Evolutionary conservation across 1,284 basidiomycete genomes (phyloP).

Genomic region (Fomitopsis betulina): DNA sequence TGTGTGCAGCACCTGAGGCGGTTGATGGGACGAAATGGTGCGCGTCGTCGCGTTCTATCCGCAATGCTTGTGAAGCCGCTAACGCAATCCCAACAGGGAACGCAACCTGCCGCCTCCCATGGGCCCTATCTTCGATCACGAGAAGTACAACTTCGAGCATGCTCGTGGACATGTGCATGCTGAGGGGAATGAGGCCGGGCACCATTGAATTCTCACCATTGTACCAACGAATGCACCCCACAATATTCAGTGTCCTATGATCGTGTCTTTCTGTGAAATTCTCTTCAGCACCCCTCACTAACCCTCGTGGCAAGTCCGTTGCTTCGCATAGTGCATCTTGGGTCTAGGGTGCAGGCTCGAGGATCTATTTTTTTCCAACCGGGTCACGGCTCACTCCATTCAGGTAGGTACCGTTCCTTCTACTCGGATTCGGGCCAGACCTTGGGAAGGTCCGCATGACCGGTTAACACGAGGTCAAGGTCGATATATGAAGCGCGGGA

Average conservation of each 20-base stretch:
- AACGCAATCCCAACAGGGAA: conserved; percentile 45
- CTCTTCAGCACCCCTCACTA: neutral
- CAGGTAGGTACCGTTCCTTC: neutral
- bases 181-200: neutral
- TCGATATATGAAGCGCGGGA: neutral
- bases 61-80: neutral
- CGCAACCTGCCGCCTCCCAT: conserved; percentile 61
- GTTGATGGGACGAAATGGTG: conserved; percentile 90
- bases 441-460: too few species aligned
- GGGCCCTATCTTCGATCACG: conserved; percentile 52
- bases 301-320: neutral
- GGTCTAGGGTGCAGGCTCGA: too few species aligned
- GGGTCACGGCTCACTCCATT: too few species aligned
- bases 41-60: conserved; percentile 25
- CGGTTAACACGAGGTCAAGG: neutral
- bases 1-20: conserved; percentile 57
- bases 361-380: too few species aligned
- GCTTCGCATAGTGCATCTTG: neutral
- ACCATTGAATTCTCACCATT: neutral
- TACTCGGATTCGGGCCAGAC: neutral
- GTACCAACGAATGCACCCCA: neutral
- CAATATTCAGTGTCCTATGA: neutral
- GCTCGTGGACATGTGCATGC: neutral
- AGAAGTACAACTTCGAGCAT: conserved; percentile 24
- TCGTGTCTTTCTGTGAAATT: neutral